Base-by-base conservation (phyloP, 192 early-diverging fungal genomes). In the Coemansia guatemalensis region DNA sequence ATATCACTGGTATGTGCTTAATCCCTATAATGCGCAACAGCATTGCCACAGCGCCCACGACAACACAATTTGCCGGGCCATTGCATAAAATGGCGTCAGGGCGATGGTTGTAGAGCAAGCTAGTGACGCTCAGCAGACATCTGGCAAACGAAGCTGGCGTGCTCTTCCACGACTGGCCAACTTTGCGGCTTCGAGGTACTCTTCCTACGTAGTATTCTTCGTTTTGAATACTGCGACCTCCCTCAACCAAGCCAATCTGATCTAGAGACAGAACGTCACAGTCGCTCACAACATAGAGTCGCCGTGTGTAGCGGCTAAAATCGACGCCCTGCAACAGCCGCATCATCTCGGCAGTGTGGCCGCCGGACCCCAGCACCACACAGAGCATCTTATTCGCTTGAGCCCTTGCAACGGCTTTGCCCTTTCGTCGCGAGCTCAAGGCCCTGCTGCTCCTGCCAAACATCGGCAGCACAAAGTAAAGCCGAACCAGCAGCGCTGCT, bases 311-410 rank as follows among this genome's bases (percentile, higher is more conserved):
- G 30, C 79, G 68, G 1, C 71, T 32, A 48, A 78, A 78, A 48
- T 90, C 85, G 0, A 96, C 67, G 9, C 83, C 79, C 5, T 82
- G 65, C 0, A 93, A 51, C 14, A 98, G 68, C 58, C 88, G 85
- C 9, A 89, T 54, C 93, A 98, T 97, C 71, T 98, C 96, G 5
- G 88, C 80, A 0, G 96, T 96, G 69, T 98, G 96, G 11, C 96
- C 96, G 35, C 96, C 74, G 1, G 78, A 81, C 0, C 78, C 78
- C 20, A 81, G 54, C 27, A 81, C 70, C 14, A 81, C 55, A 35
- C 78, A 81, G 1, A 81, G 61, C 35, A 60, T 58, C 54, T 60
- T 80, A 20, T 66, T 26, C 23, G 56, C 33, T 8, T 44, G 25
- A 44, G 32, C 48, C 8, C 32, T 50, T 0, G 58, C 44, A 3